phyloP scores from a whole-genome alignment of 805 yeast genomes.

The Metschnikowia arizonensis region DNA sequence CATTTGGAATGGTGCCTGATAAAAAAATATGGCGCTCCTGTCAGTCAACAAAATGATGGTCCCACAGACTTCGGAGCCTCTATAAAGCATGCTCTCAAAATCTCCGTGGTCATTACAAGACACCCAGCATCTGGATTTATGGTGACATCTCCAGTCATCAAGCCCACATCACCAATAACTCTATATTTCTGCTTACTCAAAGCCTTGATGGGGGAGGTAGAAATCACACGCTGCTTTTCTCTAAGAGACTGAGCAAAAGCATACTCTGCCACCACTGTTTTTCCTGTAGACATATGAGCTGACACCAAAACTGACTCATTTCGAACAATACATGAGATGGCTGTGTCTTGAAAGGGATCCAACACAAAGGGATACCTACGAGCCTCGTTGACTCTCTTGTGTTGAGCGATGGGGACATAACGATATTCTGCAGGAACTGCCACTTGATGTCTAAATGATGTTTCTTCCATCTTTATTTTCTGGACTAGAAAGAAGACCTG shows the following conservation, averaged over 20 bases:
- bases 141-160: conserved; percentile 99
- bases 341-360: conserved; percentile 97
- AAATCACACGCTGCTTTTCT: conserved; percentile 88
- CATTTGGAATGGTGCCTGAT: conserved; percentile 96
- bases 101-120: conserved; percentile 98
- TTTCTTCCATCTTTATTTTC: conserved; percentile 33
- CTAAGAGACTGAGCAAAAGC: conserved; percentile 94
- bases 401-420: conserved; percentile 84
- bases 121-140: conserved; percentile 98
- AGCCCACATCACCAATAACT: conserved; percentile 89
- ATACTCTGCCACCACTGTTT: conserved; percentile 94
- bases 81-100: conserved; percentile 93
- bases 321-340: conserved; percentile 93
- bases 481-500: conserved; percentile 50
- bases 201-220: conserved; percentile 94
- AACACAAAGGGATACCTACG: conserved; percentile 86
- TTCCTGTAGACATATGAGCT: conserved; percentile 97
- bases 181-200: conserved; percentile 91
- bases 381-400: conserved; percentile 73
- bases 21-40: conserved; percentile 87
- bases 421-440: conserved; percentile 92
- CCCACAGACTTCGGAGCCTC: conserved; percentile 99
- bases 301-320: conserved; percentile 92
- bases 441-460: conserved; percentile 96
- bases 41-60: conserved; percentile 94